phyloP scores from a whole-genome alignment of 306 rosid species.

The Cicer judaicum region DNA sequence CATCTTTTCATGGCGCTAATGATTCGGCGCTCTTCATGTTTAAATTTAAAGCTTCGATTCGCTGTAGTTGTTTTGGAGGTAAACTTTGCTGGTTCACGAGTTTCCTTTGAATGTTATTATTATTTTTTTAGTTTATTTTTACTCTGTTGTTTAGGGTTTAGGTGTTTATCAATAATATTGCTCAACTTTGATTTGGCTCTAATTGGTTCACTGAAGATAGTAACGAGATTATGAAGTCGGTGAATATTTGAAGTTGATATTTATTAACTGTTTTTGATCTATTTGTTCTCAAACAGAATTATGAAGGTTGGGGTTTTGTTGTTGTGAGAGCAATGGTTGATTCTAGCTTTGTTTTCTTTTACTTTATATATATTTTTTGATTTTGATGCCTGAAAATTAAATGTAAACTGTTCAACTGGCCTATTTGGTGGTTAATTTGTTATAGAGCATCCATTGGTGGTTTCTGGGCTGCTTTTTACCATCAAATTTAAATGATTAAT shows the following conservation, averaged over 20 bases:
- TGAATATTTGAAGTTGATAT: conserved; percentile 4
- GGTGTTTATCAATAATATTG: background rate
- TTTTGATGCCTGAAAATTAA: conserved; percentile 9
- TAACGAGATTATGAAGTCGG: conserved; percentile 18
- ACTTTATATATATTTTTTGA: background rate
- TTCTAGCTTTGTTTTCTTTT: conserved; percentile 7
- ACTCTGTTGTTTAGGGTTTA: conserved; percentile 43
- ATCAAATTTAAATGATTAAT: conserved; percentile 26
- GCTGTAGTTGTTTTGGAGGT: conserved; percentile 66
- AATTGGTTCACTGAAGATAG: conserved; percentile 42
- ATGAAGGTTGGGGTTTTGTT: conserved; percentile 40
- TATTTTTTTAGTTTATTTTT: conserved; percentile 18
- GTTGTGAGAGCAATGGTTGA: conserved; percentile 13
- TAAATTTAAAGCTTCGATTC: conserved; percentile 53
- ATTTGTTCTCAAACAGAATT: conserved; percentile 24
- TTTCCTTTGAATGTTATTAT: background rate
- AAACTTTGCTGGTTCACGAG: conserved; percentile 42
- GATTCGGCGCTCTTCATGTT: conserved; percentile 62
- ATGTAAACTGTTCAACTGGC: conserved; percentile 35
- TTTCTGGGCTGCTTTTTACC: background rate
- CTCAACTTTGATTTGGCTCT: conserved; percentile 24
- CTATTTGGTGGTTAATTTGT: conserved; percentile 36
- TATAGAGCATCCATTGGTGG: conserved; percentile 5
- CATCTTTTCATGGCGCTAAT: conserved; percentile 65
- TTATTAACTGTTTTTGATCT: conserved; percentile 12